Conservation (phyloP, 1,284 basidiomycete species). For the Cystobasidium slooffiae region DNA sequence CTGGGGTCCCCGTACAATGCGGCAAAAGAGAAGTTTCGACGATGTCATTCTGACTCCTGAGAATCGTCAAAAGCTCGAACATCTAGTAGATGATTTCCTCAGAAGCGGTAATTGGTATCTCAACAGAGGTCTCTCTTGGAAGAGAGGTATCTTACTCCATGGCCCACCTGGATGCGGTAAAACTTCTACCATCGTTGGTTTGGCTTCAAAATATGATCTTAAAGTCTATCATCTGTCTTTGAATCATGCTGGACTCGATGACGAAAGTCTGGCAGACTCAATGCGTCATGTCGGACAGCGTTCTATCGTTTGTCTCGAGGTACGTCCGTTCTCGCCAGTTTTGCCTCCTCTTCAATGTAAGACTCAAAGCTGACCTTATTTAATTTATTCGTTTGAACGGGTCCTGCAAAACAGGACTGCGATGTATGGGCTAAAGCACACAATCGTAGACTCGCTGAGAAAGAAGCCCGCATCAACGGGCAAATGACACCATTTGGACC, state of each 20-base stretch:
- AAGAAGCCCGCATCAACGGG: not conserved
- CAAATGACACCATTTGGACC: slow-evolving; percentile 57
- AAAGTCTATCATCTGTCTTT: slow-evolving; percentile 5
- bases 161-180: slow-evolving; percentile 58
- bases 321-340: not conserved
- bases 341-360: not conserved
- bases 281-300: not conserved
- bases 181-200: slow-evolving; percentile 49
- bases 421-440: slow-evolving; percentile 22
- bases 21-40: slow-evolving; percentile 15
- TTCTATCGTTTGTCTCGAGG: slow-evolving; percentile 17
- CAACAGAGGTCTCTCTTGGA: slow-evolving; percentile 74
- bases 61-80: not conserved
- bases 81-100: slow-evolving; percentile 63
- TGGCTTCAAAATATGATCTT: slow-evolving; percentile 19
- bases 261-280: slow-evolving; percentile 1
- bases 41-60: slow-evolving; percentile 8
- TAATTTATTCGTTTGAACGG: not conserved
- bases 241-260: not conserved
- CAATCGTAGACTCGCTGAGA: slow-evolving; percentile 3
- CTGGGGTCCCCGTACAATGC: not conserved
- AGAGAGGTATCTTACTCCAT: slow-evolving; percentile 60
- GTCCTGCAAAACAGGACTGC: not conserved
- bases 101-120: slow-evolving; percentile 69
- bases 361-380: not conserved